Base-by-base conservation (phyloP, 345 rosid species). In the Camelina hispida region DNA sequence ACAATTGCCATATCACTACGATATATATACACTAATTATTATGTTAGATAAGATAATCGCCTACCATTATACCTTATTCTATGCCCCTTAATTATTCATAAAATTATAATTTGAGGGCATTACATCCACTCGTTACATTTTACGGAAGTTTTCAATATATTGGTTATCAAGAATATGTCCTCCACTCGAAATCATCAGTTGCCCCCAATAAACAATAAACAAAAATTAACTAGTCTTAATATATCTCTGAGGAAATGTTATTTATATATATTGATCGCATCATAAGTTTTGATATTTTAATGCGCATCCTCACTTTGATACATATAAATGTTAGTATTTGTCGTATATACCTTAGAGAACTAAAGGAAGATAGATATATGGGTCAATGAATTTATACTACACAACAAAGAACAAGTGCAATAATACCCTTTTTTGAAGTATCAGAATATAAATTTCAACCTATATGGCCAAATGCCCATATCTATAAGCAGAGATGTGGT, bases 401-500 rank as follows among this genome's bases (percentile, higher is more conserved):
- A 52, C 42, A 62, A 62, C 71, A 66, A 32, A 9, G 2, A 54
- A 22, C 17, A 74, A n/a, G 40, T 65, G 66, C 20, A 25, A 47
- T 63, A 42, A 64, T 18, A 17, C 2, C 62, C 16, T 30, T 53
- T 53, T 68, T 68, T 53, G 34, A 52, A 28, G 35, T 54, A 62
- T 60, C 44, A 43, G 6, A 20, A 25, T 34, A 55, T 9, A 43
- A 43, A 32, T 28, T 55, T 44, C 58, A 65, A 11, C 50, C 18
- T n/a, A n/a, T n/a, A n/a, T n/a, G n/a, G n/a, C n/a, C n/a, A n/a
- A n/a, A n/a, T n/a, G n/a, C n/a, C n/a, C n/a, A n/a, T 42, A 42
- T 14, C n/a, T 56, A 35, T 46, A 34, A 23, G 52, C 37, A 66
- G 47, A 48, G 68, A 50, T 67, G 55, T 67, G 78, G 17, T 51